Evolutionary conservation across 345 rosid genomes (phyloP), one percentile per base, ranked within the genome.

Genomic region (Xanthoceras sorbifolium): DNA sequence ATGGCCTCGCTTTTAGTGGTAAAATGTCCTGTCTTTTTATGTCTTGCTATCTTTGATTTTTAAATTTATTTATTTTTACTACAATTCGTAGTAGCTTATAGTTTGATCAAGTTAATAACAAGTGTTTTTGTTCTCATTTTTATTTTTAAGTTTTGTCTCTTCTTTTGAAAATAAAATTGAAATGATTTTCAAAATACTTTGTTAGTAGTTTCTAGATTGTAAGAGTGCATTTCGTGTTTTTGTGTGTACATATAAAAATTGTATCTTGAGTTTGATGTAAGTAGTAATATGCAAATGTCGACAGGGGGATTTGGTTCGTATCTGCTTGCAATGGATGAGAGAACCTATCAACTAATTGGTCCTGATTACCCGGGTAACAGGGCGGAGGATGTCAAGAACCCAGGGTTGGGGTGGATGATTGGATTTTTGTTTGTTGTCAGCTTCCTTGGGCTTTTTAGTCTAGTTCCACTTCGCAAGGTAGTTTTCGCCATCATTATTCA

Each of bases 1-100:
- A 93, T 23, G 97, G 97, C 84, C 97, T 94, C 64, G 97, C 97
- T 31, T 93, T 84, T 75, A 94, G 97, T 78, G 97, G 98, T 88
- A 81, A 32, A 14, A 5, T n/a, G n/a, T 46, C 1, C 17, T 0
- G 1, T 29, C n/a, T 64, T n/a, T 5, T 3, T 23, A 42, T 6
- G 2, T 44, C 3, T 29, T 0, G 10, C 18, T 4, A 10, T 20
- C 1, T 25, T 4, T 31, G 3, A 10, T 68, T 61, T 55, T 34
- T 2, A 17, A 26, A 14, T 55, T n/a, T 46, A 6, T 44, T 31
- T 62, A 25, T 65, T 23, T 59, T n/a, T 42, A n/a, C 31, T 42
- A 10, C 46, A 10, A 42, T 42, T 42, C 46, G 2, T 42, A 42
- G 3, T 42, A 42, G 46, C 46, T 42, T 42, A 10, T 42, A 42